Evolutionary conservation across 371 early-diverging fungal species (phyloP).

Genomic region (Haplosporangium sp.): DNA sequence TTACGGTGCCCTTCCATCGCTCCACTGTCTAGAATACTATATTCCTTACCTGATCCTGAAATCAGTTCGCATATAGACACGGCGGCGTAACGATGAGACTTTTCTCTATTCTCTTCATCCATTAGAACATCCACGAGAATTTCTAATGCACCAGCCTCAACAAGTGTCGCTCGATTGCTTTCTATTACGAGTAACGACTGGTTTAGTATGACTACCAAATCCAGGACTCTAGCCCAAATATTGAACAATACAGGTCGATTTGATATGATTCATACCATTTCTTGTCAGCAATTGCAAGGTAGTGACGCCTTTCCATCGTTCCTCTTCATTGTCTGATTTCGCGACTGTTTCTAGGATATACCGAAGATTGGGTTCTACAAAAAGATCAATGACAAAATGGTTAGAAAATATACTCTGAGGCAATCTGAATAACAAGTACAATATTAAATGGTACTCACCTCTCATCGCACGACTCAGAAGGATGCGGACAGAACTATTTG

Average conservation of each 20-base stretch:
- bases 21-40: background rate
- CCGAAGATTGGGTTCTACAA: conserved; percentile 45
- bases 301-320: conserved; percentile 69
- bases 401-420: conserved; percentile 23
- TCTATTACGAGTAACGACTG: conserved; percentile 54
- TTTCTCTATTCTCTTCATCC: conserved; percentile 65
- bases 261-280: conserved; percentile 58
- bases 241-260: too few relatives aligned
- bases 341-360: conserved; percentile 44
- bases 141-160: conserved; percentile 69
- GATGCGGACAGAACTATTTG: conserved; percentile 48
- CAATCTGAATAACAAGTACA: too few relatives aligned
- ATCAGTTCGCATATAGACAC: conserved; percentile 80
- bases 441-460: conserved; percentile 28
- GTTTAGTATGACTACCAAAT: too few relatives aligned
- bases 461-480: conserved; percentile 45
- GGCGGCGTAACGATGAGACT: conserved; percentile 74
- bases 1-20: too few relatives aligned
- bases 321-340: conserved; percentile 57
- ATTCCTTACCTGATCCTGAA: conserved; percentile 65
- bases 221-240: too few relatives aligned
- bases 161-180: conserved; percentile 64
- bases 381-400: conserved; percentile 60
- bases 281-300: conserved; percentile 78
- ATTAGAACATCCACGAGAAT: conserved; percentile 73